phyloP scores from a whole-genome alignment of 768 basidiomycete genomes.

The Leccinum longicurvipes region DNA sequence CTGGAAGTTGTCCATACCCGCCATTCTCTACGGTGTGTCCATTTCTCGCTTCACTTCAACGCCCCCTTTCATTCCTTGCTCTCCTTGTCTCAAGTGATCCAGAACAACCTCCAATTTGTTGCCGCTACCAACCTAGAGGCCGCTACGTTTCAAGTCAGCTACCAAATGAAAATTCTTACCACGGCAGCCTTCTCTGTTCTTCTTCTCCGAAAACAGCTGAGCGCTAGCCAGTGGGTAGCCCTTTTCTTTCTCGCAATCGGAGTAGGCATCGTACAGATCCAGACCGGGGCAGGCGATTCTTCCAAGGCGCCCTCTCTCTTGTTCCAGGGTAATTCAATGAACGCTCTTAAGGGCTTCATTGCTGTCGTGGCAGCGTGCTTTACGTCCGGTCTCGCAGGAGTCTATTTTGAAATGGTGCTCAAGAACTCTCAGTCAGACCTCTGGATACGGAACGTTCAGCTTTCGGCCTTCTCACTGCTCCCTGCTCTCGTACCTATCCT shows the following conservation, averaged over 20 bases:
- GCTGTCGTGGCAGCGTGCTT: slow-evolving; percentile 91
- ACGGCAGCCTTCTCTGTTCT: slow-evolving; percentile 87
- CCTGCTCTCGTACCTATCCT: slow-evolving; percentile 82
- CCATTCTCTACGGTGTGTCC: slow-evolving; percentile 78
- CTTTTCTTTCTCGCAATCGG: slow-evolving; percentile 84
- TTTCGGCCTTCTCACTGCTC: slow-evolving; percentile 89
- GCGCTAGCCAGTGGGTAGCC: slow-evolving; percentile 76
- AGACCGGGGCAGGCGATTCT: slow-evolving; percentile 38
- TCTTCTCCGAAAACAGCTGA: slow-evolving; percentile 73
- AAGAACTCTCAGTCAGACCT: slow-evolving; percentile 87
- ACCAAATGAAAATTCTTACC: slow-evolving; percentile 97
- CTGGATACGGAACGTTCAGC: slow-evolving; percentile 96
- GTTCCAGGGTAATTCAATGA: slow-evolving; percentile 58
- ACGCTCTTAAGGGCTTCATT: slow-evolving; percentile 78
- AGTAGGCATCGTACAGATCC: slow-evolving; percentile 86
- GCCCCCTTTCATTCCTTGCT: slow-evolving; percentile 7
- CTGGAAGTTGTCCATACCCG: slow-evolving; percentile 96
- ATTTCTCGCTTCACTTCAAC: not conserved
- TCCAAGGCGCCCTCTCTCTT: slow-evolving; percentile 28
- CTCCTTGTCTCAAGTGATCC: slow-evolving; percentile 56
- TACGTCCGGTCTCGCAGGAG: slow-evolving; percentile 93
- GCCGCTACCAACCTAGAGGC: slow-evolving; percentile 92
- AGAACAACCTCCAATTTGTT: slow-evolving; percentile 95
- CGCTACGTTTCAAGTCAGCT: slow-evolving; percentile 95
- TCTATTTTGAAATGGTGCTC: slow-evolving; percentile 97